These are phyloP conservation scores for Extremus antarcticus DNA, from an alignment of 495 filamentous ascomycete genomes.

Conservation along the genomic window DNA sequence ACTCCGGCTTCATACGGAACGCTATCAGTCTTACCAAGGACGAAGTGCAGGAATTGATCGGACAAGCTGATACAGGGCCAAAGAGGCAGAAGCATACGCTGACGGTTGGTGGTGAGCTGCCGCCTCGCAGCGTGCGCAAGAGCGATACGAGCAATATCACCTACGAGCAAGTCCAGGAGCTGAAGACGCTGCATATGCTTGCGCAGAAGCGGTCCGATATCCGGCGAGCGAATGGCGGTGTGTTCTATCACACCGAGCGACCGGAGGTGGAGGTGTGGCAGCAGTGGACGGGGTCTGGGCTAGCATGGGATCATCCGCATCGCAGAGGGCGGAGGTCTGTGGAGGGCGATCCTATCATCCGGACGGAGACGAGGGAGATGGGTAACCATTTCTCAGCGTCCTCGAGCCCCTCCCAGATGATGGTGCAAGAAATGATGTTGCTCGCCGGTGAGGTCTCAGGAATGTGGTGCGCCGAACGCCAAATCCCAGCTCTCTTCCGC, in stretches of 20 bases:
- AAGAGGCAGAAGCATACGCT: conserved; percentile 15
- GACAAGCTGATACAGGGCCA: conserved; percentile 21
- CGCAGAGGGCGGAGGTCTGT: conserved; percentile 26
- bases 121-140: background rate
- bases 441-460: conserved; percentile 63
- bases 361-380: conserved; percentile 17
- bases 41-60: conserved; percentile 41
- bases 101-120: conserved; percentile 35
- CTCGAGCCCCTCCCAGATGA: conserved; percentile 3
- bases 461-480: conserved; percentile 59
- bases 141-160: background rate
- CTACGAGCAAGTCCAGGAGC: conserved; percentile 3
- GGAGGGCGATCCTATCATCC: conserved; percentile 46
- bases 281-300: conserved; percentile 3
- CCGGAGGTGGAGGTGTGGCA: conserved; percentile 19
- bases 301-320: conserved; percentile 21
- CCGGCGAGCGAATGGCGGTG: conserved; percentile 20
- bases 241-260: conserved; percentile 14
- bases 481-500: conserved; percentile 70
- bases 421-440: conserved; percentile 63
- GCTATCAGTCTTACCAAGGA: conserved; percentile 64
- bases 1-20: conserved; percentile 56
- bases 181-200: conserved; percentile 15
- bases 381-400: conserved; percentile 30
- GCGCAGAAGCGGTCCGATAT: conserved; percentile 13